These are phyloP conservation scores for sunflower (Helianthus annuus) DNA, from an alignment of 129 eudicot species.

Conservation along the genomic window DNA sequence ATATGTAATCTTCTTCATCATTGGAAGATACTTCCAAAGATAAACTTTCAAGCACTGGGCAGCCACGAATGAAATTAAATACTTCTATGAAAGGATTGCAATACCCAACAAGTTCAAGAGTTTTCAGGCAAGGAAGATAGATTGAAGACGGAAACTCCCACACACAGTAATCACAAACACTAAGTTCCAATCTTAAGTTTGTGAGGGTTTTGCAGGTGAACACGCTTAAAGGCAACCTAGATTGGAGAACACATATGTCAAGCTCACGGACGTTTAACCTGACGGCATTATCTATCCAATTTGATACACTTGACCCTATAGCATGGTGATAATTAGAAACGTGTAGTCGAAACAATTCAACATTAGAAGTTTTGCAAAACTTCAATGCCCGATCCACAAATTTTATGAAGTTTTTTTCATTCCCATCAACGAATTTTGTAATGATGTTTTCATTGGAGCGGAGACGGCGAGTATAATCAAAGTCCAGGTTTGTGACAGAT, in stretches of 20 bases:
- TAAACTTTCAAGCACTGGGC: conserved; percentile 22
- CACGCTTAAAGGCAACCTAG: conserved; percentile 13
- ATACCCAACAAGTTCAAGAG: conserved; percentile 1
- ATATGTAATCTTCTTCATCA: not conserved
- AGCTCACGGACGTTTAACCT: conserved; percentile 20
- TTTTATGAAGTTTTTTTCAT: no score
- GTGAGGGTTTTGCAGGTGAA: conserved; percentile 30
- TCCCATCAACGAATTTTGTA: no score
- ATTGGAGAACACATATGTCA: not conserved
- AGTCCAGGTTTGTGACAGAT: no score
- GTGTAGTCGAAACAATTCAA: not conserved
- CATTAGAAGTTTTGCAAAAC: not conserved
- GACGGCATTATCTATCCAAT: not conserved
- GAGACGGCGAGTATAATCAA: no score
- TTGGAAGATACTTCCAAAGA: not conserved
- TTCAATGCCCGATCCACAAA: no score
- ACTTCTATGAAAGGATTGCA: not conserved
- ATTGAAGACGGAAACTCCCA: not conserved
- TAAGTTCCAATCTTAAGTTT: not conserved
- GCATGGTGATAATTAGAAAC: not conserved
- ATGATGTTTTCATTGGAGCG: no score
- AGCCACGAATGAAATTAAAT: not conserved
- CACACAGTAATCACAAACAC: no score
- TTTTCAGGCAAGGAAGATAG: conserved; percentile 8
- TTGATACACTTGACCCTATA: not conserved